A percentile compares a stretch with the other conserved stretches of the same genome.
phyloP scores from a whole-genome alignment of 768 basidiomycete species.

The Astraeus odoratus region DNA sequence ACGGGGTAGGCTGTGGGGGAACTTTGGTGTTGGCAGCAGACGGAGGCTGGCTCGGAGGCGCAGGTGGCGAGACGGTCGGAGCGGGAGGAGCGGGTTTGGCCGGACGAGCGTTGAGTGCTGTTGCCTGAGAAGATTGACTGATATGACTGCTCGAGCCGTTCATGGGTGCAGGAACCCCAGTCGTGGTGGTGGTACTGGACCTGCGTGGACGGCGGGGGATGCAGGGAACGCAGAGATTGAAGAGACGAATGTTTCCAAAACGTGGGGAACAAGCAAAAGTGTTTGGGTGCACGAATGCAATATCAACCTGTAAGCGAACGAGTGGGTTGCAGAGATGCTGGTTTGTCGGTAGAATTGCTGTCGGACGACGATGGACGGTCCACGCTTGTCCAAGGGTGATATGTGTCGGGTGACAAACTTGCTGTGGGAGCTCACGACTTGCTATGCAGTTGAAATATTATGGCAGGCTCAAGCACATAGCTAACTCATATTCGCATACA shows the following conservation, averaged over 20 bases:
- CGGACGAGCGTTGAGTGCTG: slow-evolving; percentile 39
- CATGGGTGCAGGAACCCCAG: slow-evolving; percentile 33
- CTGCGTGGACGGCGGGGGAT: slow-evolving; percentile 22
- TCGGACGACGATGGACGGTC: background rate
- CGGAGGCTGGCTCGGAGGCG: slow-evolving; percentile 40
- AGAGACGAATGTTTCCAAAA: slow-evolving; percentile 17
- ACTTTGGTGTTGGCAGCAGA: slow-evolving; percentile 27
- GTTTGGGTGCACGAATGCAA: slow-evolving; percentile 2
- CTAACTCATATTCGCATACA: no score
- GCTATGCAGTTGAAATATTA: no score
- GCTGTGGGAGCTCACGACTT: background rate
- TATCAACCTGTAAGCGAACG: no score
- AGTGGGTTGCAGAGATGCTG: background rate
- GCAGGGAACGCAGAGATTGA: slow-evolving; percentile 20
- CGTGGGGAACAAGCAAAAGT: slow-evolving; percentile 7
- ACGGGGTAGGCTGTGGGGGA: slow-evolving; percentile 26
- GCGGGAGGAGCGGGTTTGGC: slow-evolving; percentile 54
- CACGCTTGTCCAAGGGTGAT: no score
- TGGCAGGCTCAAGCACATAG: no score
- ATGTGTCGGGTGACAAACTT: background rate
- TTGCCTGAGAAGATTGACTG: slow-evolving; percentile 3
- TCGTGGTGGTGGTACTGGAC: slow-evolving; percentile 11
- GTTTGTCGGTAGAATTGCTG: no score
- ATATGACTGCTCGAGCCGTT: slow-evolving; percentile 37
- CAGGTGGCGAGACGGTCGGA: slow-evolving; percentile 51